Percentiles rank a stretch among this genome's conserved stretches.
Conservation (phyloP, 225 moss, liverwort and hornwort species). For the Sphagnum contortum region DNA sequence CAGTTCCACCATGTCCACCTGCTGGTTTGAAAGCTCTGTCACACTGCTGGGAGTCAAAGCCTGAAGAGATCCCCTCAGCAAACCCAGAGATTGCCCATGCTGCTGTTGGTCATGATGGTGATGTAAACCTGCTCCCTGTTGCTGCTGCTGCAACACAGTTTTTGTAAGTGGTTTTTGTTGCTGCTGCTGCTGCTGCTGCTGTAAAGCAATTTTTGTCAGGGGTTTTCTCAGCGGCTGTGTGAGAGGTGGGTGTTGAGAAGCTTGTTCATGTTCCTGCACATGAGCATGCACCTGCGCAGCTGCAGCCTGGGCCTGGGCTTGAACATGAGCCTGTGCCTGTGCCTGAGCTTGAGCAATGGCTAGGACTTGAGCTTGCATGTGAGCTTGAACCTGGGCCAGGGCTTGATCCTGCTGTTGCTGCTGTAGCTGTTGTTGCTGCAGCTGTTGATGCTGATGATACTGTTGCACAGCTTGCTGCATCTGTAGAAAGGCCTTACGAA, state of each 20-base stretch:
- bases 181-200: slow-evolving; percentile 28
- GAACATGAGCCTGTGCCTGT: slow-evolving; percentile 15
- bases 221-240: slow-evolving; percentile 26
- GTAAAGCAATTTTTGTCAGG: slow-evolving; percentile 28
- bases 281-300: slow-evolving; percentile 3
- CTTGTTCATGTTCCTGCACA: slow-evolving; percentile 30
- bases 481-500: slow-evolving; percentile 13
- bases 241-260: slow-evolving; percentile 13
- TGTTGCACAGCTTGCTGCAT: slow-evolving; percentile 59
- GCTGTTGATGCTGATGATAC: slow-evolving; percentile 24
- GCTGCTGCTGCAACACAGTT: slow-evolving; percentile 22
- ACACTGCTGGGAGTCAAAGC: slow-evolving; percentile 22
- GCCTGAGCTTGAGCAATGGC: background rate
- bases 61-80: slow-evolving; percentile 54
- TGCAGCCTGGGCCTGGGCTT: slow-evolving; percentile 6
- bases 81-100: slow-evolving; percentile 40
- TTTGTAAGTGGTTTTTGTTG: slow-evolving; percentile 26
- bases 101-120: slow-evolving; percentile 46
- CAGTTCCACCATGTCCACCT: slow-evolving; percentile 32
- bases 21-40: slow-evolving; percentile 26
- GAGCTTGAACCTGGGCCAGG: background rate
- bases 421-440: slow-evolving; percentile 34
- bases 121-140: slow-evolving; percentile 14
- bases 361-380: slow-evolving; percentile 7
- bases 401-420: slow-evolving; percentile 47